Evolutionary conservation across 148 eudicot genomes (phyloP).

Genomic region (Agrostemma githago): DNA sequence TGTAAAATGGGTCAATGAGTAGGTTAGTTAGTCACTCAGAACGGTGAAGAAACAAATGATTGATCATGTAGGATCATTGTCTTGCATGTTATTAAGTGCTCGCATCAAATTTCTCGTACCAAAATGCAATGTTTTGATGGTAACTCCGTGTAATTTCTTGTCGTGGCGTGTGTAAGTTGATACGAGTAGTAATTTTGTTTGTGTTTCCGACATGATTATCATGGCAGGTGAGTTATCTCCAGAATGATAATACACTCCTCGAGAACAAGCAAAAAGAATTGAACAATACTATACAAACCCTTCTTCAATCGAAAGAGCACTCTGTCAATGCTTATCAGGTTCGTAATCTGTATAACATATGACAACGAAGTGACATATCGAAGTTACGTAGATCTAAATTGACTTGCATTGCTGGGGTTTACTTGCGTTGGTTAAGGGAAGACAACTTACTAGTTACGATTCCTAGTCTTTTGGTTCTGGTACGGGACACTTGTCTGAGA

Average conservation of each 20-base stretch:
- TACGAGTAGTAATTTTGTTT: constrained; percentile 9
- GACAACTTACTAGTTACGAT: not conserved
- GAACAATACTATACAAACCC: constrained; percentile 39
- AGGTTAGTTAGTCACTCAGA: not conserved
- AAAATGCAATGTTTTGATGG: not conserved
- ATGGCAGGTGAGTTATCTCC: constrained; percentile 44
- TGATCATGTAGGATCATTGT: not conserved
- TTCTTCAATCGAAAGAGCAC: constrained; percentile 48
- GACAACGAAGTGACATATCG: no score
- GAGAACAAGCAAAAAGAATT: constrained; percentile 57
- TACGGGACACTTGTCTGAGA: not conserved
- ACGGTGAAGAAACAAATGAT: not conserved
- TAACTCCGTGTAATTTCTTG: not conserved
- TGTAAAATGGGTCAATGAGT: not conserved
- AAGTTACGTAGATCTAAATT: not conserved
- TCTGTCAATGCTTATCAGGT: constrained; percentile 57
- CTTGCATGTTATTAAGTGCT: not conserved
- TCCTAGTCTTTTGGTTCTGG: constrained; percentile 1
- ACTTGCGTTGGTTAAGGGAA: not conserved
- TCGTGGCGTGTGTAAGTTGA: not conserved
- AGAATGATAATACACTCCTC: constrained; percentile 49
- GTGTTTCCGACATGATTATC: not conserved
- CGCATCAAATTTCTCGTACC: no score
- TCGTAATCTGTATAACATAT: constrained; percentile 3
- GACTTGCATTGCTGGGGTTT: not conserved